phyloP scores from a whole-genome alignment of 495 filamentous ascomycete species.

The Umbilicaria muhlenbergii region DNA sequence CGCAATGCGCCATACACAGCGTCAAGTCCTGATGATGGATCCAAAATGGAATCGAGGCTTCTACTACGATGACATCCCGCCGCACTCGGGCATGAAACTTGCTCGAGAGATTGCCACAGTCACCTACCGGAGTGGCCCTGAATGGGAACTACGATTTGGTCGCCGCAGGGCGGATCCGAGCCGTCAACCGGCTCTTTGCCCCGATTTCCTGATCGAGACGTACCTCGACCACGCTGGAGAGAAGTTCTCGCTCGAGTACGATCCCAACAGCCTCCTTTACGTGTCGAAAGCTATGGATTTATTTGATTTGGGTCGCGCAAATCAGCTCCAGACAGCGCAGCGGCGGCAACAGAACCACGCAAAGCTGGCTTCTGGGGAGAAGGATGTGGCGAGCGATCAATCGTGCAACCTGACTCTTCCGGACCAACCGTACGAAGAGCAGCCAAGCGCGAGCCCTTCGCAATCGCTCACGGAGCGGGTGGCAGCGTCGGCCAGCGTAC shows the following conservation, averaged over 20 bases:
- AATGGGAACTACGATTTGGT: slow-evolving; percentile 95
- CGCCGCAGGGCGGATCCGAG: slow-evolving; percentile 72
- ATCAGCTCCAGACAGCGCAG: slow-evolving; percentile 35
- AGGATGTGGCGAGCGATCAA: slow-evolving; percentile 17
- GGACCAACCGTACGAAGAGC: slow-evolving; percentile 70
- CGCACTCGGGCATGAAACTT: slow-evolving; percentile 94
- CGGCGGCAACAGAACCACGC: slow-evolving; percentile 32
- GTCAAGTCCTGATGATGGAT: slow-evolving; percentile 97
- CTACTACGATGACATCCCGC: slow-evolving; percentile 81
- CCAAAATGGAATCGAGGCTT: slow-evolving; percentile 94
- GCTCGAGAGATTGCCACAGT: slow-evolving; percentile 95
- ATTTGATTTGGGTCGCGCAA: slow-evolving; percentile 71
- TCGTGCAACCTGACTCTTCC: slow-evolving; percentile 77
- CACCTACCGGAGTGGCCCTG: slow-evolving; percentile 89
- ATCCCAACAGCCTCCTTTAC: slow-evolving; percentile 91
- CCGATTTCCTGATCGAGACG: slow-evolving; percentile 95
- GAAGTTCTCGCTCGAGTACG: slow-evolving; percentile 97
- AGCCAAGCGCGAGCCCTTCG: slow-evolving; percentile 31
- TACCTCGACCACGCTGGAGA: slow-evolving; percentile 97
- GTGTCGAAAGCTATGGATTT: slow-evolving; percentile 98
- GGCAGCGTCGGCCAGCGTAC: slow-evolving; percentile 17
- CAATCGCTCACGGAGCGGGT: slow-evolving; percentile 4
- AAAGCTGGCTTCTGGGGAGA: slow-evolving; percentile 27
- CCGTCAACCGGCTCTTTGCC: slow-evolving; percentile 79
- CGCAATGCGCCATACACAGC: slow-evolving; percentile 96